A percentile compares a stretch with the other conserved stretches of the same genome.
Conservation (phyloP, 2,329 filamentous ascomycete genomes). For the Emericellopsis cladophorae region DNA sequence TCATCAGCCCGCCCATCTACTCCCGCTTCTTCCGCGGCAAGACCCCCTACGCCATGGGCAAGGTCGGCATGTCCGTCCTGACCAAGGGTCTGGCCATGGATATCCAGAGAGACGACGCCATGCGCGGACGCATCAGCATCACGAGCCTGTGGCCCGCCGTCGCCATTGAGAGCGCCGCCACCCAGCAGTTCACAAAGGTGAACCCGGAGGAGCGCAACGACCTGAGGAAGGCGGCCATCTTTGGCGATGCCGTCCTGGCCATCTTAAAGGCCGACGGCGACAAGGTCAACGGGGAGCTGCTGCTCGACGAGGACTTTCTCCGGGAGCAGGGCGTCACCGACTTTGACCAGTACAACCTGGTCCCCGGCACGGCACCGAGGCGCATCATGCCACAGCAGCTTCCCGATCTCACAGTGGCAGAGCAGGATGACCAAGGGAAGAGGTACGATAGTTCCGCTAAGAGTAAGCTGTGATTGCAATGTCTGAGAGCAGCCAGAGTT, state of each 20-base stretch:
- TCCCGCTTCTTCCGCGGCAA: conserved; percentile 76
- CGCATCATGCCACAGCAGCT: conserved; percentile 66
- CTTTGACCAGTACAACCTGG: conserved; percentile 61
- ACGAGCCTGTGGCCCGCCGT: conserved; percentile 74
- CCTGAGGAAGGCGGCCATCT: conserved; percentile 59
- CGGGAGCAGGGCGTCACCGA: conserved; percentile 51
- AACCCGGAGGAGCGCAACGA: conserved; percentile 38
- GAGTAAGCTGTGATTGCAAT: conserved; percentile 22
- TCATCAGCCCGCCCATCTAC: conserved; percentile 78
- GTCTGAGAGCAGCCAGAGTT: no score
- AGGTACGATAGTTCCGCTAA: conserved; percentile 50
- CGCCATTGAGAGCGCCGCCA: conserved; percentile 66
- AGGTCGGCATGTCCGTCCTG: conserved; percentile 71
- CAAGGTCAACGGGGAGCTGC: conserved; percentile 56
- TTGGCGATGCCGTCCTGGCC: conserved; percentile 65
- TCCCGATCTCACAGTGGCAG: conserved; percentile 58
- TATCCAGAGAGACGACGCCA: conserved; percentile 60
- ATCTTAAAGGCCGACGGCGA: conserved; percentile 49
- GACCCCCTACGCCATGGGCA: conserved; percentile 69
- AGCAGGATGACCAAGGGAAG: conserved; percentile 70
- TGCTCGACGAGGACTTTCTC: conserved; percentile 74
- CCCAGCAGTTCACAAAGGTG: conserved; percentile 33
- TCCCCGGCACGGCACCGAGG: conserved; percentile 49
- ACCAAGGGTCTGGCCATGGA: conserved; percentile 78
- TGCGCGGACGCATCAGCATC: conserved; percentile 49